Conservation (phyloP, 164 flowering plant species). For the Cinnamomum micranthum region DNA sequence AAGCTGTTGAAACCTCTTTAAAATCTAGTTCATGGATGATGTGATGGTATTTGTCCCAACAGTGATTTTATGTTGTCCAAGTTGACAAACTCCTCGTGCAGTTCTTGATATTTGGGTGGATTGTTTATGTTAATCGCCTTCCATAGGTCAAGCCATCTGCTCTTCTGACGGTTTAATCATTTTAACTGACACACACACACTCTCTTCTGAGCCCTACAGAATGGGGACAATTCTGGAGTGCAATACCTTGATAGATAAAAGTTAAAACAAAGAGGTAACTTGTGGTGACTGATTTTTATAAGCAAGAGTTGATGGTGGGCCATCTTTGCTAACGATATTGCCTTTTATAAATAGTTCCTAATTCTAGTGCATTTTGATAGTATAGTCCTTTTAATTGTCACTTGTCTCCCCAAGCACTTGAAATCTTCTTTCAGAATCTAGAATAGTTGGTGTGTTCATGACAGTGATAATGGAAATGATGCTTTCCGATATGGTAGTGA, state of each 20-base stretch:
- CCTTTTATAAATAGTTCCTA: neutral
- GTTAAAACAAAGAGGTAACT: neutral
- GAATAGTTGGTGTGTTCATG: neutral
- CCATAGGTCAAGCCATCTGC: neutral
- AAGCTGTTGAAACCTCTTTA: constrained; percentile 18
- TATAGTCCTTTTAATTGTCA: neutral
- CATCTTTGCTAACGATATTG: neutral
- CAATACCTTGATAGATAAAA: neutral
- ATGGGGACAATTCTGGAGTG: neutral
- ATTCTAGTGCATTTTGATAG: too few relatives aligned
- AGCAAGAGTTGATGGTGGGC: neutral
- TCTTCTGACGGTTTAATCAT: neutral
- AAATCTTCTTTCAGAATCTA: neutral
- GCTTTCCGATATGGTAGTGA: neutral
- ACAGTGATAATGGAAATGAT: neutral
- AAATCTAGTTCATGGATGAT: neutral
- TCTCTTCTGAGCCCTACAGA: neutral
- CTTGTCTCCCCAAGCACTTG: neutral
- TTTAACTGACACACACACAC: neutral
- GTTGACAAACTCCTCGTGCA: neutral
- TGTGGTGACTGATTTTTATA: neutral
- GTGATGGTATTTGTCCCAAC: neutral
- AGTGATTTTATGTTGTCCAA: neutral
- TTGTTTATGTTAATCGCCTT: neutral
- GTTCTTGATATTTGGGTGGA: neutral